These are phyloP conservation scores for Infundibulicybe gibba DNA, from an alignment of 768 basidiomycete species.

Conservation along the genomic window DNA sequence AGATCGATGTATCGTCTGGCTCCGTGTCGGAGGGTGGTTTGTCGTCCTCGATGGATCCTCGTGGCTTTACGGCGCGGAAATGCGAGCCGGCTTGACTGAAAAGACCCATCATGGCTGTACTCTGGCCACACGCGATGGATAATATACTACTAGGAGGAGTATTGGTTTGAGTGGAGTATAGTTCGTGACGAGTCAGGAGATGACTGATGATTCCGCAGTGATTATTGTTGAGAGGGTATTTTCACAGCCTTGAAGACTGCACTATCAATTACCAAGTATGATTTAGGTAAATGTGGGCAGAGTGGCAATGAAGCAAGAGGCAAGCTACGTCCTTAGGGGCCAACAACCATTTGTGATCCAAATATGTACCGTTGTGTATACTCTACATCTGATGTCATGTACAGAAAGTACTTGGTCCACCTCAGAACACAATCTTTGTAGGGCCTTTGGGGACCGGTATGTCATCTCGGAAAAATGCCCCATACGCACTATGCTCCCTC, in stretches of 20 bases:
- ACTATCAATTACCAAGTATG: too few species aligned
- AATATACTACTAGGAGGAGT: neutral
- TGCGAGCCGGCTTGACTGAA: slow-evolving; percentile 68
- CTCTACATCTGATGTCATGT: slow-evolving; percentile 8
- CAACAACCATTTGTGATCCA: neutral
- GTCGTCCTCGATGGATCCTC: slow-evolving; percentile 60
- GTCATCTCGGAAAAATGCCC: slow-evolving; percentile 78
- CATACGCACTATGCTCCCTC: slow-evolving; percentile 87
- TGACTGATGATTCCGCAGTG: neutral
- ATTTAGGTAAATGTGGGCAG: neutral
- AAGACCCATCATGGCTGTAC: slow-evolving; percentile 67
- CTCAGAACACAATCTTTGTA: slow-evolving; percentile 75
- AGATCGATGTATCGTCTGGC: slow-evolving; percentile 85
- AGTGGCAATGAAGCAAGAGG: neutral
- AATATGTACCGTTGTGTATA: neutral
- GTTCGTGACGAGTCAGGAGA: slow-evolving; percentile 1
- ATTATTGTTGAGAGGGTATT: neutral
- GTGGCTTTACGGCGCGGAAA: slow-evolving; percentile 59
- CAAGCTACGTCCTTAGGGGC: neutral
- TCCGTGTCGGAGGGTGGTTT: slow-evolving; percentile 79
- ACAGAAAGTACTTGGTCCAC: too few species aligned
- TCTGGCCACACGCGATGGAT: slow-evolving; percentile 1
- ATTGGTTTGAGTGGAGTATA: too few species aligned
- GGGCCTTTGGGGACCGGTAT: slow-evolving; percentile 56
- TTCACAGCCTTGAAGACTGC: too few species aligned